Base-by-base conservation (phyloP, 495 filamentous ascomycete genomes). In the Trichoderma parareesei region DNA sequence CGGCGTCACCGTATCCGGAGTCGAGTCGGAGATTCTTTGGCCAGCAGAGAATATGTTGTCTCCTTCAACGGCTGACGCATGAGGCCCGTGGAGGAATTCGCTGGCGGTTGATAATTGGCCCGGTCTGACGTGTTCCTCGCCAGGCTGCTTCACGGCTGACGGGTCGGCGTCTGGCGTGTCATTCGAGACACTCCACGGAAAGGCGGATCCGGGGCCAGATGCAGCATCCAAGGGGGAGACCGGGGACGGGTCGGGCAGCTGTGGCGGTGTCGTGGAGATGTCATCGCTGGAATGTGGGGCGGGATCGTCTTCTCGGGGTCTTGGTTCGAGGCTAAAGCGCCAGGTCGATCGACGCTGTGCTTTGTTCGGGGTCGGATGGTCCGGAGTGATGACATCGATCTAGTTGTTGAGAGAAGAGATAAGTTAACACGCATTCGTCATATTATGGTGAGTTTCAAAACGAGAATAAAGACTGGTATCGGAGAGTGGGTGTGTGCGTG, bases 191-290 rank as follows among this genome's bases (percentile, higher is more conserved):
- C 14, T 33, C 38, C 65, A 49, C 6, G 65, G 65, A 42, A 66
- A 67, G 48, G 38, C n/a, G 35, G 48, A 44, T 37, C 65, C 46
- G 46, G 44, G 55, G 55, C 20, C 61, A 16, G 69, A 68, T 41
- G 62, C 43, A 14, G 69, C 66, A 46, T 65, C 64, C 44, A 67
- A 68, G 38, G 70, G 69, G 27, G 67, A 71, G 60, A 70, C 55
- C 63, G 63, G 66, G 38, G 70, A 64, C 57, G 71, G 68, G 57
- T 65, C 44, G 57, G 70, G 65, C 37, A 72, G 60, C 64, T 63
- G 64, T 41, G 65, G 69, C 65, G 65, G 66, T 44, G 61, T 61
- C 46, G 68, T 35, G 42, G 64, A 57, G 33, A 62, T 53, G 46
- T 46, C 16, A 48, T 42, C 38, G 63, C 38, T 55, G 65, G 66